Evolutionary conservation across 345 rosid genomes (phyloP), one percentile per base, ranked within the genome.

Genomic region (Lepidium africanum): DNA sequence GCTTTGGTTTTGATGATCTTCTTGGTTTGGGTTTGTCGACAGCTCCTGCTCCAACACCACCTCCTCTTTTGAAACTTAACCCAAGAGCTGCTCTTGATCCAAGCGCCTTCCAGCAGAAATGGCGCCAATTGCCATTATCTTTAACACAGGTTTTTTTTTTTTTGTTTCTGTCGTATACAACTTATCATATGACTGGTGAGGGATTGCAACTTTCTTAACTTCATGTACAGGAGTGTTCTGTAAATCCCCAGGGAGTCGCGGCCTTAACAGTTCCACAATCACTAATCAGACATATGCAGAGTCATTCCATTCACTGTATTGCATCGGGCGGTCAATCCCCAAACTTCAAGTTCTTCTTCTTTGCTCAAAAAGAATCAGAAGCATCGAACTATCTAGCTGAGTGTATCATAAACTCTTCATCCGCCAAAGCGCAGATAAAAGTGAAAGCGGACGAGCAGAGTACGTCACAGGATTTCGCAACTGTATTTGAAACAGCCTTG

Each of bases 241-340:
- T 94, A 37, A 87, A 81, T 77, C 87, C 90, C 14, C 89, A 81
- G 77, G 97, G 92, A 23, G 77, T 84, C 10, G 89, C 82, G 1
- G 88, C 87, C 38, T 73, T 90, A 74, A 81, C 88, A 25, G 66
- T 86, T 25, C 87, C 97, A 43, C 91, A 90, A 65, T 84, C 88
- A 59, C 89, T 94, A 48, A 77, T 89, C 63, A 79, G 74, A 72
- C 95, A 91, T 82, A 86, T 91, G 99, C 97, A 87, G 75, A 81
- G 79, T 73, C 80, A 87, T 68, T 91, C 91, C 48, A 80, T 91
- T 71, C 95, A 88, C 45, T 94, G 97, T 79, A 94, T 91, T 32
- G 99, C 95, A 55, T 91, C 97, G 0, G 99, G 99, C 0, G 99
- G 97, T 36, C 96, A 90, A 74, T 79, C 91, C 9, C 91, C 95